Percentiles rank a stretch among this genome's conserved stretches.
These are phyloP conservation scores for Chaetomium fimeti DNA, from an alignment of 495 filamentous ascomycete genomes.

Conservation along the genomic window DNA sequence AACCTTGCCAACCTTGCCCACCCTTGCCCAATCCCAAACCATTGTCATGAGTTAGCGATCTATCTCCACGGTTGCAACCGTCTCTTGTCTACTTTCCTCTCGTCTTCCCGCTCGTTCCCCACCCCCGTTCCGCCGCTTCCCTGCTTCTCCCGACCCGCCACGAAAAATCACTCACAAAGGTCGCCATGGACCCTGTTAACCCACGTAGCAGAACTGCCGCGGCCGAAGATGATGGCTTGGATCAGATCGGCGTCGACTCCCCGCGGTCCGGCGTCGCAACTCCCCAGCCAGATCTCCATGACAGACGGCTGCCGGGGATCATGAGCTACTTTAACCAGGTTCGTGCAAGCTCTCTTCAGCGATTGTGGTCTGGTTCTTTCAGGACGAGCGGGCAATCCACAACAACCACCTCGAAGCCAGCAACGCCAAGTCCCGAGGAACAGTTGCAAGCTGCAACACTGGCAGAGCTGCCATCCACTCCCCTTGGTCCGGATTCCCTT, in stretches of 20 bases:
- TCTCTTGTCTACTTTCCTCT: constrained; percentile 28
- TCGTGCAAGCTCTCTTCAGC: constrained; percentile 63
- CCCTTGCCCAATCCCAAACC: constrained; percentile 30
- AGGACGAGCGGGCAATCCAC: constrained; percentile 40
- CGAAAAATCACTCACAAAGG: constrained; percentile 25
- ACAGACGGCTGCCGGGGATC: constrained; percentile 88
- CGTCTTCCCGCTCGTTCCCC: constrained; percentile 26
- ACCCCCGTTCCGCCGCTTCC: constrained; percentile 20
- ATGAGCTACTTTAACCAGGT: constrained; percentile 97
- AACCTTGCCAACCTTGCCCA: constrained; percentile 24
- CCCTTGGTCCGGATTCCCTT: constrained; percentile 25
- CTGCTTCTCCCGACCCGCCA: constrained; percentile 21
- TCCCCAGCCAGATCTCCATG: constrained; percentile 80
- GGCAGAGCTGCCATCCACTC: constrained; percentile 27
- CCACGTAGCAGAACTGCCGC: constrained; percentile 47
- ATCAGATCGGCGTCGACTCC: constrained; percentile 77
- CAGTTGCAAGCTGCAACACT: constrained; percentile 33
- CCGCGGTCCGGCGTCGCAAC: constrained; percentile 84
- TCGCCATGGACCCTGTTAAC: constrained; percentile 47
- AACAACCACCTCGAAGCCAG: constrained; percentile 35
- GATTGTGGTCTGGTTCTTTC: constrained; percentile 40
- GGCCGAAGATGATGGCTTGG: constrained; percentile 65
- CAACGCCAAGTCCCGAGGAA: constrained; percentile 39
- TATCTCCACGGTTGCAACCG: constrained; percentile 26
- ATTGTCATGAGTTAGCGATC: constrained; percentile 40